phyloP scores from a whole-genome alignment of 2,329 filamentous ascomycete genomes.

The Pseudogymnoascus destructans region DNA sequence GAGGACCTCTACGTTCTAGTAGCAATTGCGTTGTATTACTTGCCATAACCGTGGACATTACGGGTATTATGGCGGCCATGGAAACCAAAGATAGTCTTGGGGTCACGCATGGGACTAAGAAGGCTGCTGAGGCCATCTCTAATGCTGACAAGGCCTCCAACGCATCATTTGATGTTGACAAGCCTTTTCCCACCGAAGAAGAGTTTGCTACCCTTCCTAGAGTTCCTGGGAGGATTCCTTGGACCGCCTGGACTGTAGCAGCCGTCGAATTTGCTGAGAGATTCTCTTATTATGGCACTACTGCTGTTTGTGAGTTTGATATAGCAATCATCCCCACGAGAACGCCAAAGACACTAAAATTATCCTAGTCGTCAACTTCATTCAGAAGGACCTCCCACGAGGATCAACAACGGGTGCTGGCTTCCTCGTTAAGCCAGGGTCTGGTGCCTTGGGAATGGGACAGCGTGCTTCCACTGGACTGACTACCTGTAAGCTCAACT shows the following conservation, averaged over 20 bases:
- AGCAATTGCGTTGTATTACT: not conserved
- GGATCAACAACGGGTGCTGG: slow-evolving; percentile 31
- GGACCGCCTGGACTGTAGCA: slow-evolving; percentile 54
- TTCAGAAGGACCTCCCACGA: not conserved
- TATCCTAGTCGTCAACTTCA: slow-evolving; percentile 6
- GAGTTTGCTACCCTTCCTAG: slow-evolving; percentile 46
- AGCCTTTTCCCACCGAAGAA: slow-evolving; percentile 40
- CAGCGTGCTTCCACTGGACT: slow-evolving; percentile 36
- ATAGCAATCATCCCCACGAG: not conserved
- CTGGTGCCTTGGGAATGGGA: slow-evolving; percentile 32
- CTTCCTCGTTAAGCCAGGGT: slow-evolving; percentile 23
- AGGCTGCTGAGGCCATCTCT: slow-evolving; percentile 10
- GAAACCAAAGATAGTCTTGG: slow-evolving; percentile 13
- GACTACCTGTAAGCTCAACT: slow-evolving; percentile 25
- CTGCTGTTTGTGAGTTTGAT: slow-evolving; percentile 43
- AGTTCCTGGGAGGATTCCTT: slow-evolving; percentile 49
- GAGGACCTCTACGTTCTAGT: not conserved
- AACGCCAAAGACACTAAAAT: slow-evolving; percentile 17
- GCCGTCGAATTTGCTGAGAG: slow-evolving; percentile 62
- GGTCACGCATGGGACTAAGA: slow-evolving; percentile 11
- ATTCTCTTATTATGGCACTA: slow-evolving; percentile 62
- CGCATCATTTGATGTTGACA: slow-evolving; percentile 8
- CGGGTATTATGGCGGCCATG: slow-evolving; percentile 8
- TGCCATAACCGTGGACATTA: not conserved
- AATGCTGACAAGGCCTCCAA: slow-evolving; percentile 7